Percentiles rank a stretch among this genome's conserved stretches.
Conservation (phyloP, 2,329 filamentous ascomycete genomes). For the Ascosphaera apis region DNA sequence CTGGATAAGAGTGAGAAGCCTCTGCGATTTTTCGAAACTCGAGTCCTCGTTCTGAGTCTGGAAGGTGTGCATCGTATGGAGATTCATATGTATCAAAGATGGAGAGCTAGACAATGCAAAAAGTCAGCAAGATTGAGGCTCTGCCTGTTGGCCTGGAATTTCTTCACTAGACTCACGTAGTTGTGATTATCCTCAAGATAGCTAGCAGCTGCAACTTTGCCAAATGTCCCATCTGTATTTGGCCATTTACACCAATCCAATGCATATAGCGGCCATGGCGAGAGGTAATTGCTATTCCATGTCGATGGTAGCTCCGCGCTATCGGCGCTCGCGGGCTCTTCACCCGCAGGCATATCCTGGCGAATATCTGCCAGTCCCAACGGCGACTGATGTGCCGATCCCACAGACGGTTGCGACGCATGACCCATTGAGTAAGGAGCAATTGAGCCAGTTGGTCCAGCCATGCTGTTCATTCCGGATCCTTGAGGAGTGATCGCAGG, state of each 20-base stretch:
- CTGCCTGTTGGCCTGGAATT: not conserved
- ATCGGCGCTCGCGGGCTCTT: slow-evolving; percentile 31
- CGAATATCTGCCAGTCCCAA: slow-evolving; percentile 81
- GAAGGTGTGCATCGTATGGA: slow-evolving; percentile 41
- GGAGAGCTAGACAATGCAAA: slow-evolving; percentile 2
- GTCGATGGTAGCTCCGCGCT: slow-evolving; percentile 42
- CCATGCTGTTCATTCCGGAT: no score
- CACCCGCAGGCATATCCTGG: slow-evolving; percentile 47
- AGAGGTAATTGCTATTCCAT: slow-evolving; percentile 74
- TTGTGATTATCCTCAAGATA: slow-evolving; percentile 97
- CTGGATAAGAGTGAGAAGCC: slow-evolving; percentile 92
- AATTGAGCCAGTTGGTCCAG: no score
- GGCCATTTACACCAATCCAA: slow-evolving; percentile 99
- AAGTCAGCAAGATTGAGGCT: slow-evolving; percentile 5
- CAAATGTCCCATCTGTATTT: slow-evolving; percentile 48
- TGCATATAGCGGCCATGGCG: slow-evolving; percentile 87
- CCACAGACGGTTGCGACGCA: no score
- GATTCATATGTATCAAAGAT: slow-evolving; percentile 72
- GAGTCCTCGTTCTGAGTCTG: slow-evolving; percentile 50
- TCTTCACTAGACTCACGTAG: slow-evolving; percentile 40
- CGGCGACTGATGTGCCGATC: slow-evolving; percentile 59
- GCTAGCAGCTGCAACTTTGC: slow-evolving; percentile 85
- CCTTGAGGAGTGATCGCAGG: no score
- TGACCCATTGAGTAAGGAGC: no score
- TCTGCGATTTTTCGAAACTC: slow-evolving; percentile 89